A percentile compares a stretch with the other conserved stretches of the same genome.
phyloP scores from a whole-genome alignment of 31 red algal species.

The Bonnemaisonia californica region DNA sequence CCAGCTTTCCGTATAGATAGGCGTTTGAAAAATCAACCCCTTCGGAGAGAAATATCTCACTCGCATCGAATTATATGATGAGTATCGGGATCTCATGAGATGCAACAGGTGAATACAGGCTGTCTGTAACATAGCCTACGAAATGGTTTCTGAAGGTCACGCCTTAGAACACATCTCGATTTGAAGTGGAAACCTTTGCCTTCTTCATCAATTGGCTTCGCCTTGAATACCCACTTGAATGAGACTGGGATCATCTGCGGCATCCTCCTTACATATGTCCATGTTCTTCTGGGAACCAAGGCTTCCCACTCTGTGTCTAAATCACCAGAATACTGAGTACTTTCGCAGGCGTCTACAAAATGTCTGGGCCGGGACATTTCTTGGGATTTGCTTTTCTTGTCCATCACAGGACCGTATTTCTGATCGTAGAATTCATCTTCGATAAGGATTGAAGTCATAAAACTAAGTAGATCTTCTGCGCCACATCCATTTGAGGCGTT shows the following conservation, averaged over 20 bases:
- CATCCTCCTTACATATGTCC: neutral
- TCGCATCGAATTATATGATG: neutral
- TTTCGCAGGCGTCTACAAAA: conserved; percentile 3
- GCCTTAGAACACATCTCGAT: conserved; percentile 3
- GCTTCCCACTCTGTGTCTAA: neutral
- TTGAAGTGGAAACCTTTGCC: conserved; percentile 4
- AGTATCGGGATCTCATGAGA: conserved; percentile 6
- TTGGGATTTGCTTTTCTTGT: no score
- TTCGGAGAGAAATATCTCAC: neutral
- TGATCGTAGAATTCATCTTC: no score
- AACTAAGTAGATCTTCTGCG: no score
- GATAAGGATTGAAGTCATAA: no score
- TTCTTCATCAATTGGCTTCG: neutral
- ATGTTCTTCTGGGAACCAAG: neutral
- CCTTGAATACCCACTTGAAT: conserved; percentile 16
- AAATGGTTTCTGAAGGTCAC: neutral
- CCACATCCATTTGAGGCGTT: no score
- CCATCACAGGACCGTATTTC: no score
- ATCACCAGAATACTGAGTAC: neutral
- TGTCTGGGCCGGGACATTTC: no score
- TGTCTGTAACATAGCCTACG: conserved; percentile 14
- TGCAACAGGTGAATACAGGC: conserved; percentile 18
- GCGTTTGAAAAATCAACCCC: conserved; percentile 21
- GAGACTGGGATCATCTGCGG: neutral
- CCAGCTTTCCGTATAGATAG: conserved; percentile 35